Base-by-base conservation (phyloP, 768 basidiomycete species). In the Rhizopogon vulgaris region DNA sequence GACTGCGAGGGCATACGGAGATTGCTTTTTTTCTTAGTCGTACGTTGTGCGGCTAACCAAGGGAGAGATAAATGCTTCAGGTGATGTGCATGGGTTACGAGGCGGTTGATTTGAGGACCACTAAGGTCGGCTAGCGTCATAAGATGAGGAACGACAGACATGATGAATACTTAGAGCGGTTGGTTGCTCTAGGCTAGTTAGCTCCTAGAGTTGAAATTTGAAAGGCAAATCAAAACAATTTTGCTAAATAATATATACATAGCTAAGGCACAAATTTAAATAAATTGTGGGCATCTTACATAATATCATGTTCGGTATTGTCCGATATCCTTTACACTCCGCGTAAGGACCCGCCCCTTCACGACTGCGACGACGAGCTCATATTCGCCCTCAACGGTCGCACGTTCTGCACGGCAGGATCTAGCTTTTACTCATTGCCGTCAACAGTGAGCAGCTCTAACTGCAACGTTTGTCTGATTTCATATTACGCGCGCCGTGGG, bases 101-200 rank as follows among this genome's bases (percentile, higher is more conserved):
- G 63, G 2, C 78, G 76, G 42, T 74, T 63, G 38, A 98, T 90
- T 63, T 95, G 88, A 2, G 77, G 75, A 12, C 78, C 83, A 32
- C 79, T 77, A 17, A 97, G 80, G 73, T 97, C 94, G 3, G 93
- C 95, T 58, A 96, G 76, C 8, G 90, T 89, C 78, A 94, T 80
- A 2, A 96, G 75, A 67, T 90, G 90, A 0, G 87, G 90, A 49
- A 74, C 66, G 7, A 59, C 61, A 14, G 61, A 51, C 67, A 68
- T 68, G 9, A 36, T 42, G 28, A 9, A 10, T 30, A 30, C 7
- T 10, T 2, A 9, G 3, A 3, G 28, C 9, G 3, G 7, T 10
- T 30, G 7, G n/a, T n/a, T n/a, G n/a, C n/a, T n/a, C n/a, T n/a
- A n/a, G n/a, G n/a, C n/a, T n/a, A n/a, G n/a, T n/a, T n/a, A 10